Base-by-base conservation (phyloP, 371 early-diverging fungal genomes). In the Apophysomyces variabilis region DNA sequence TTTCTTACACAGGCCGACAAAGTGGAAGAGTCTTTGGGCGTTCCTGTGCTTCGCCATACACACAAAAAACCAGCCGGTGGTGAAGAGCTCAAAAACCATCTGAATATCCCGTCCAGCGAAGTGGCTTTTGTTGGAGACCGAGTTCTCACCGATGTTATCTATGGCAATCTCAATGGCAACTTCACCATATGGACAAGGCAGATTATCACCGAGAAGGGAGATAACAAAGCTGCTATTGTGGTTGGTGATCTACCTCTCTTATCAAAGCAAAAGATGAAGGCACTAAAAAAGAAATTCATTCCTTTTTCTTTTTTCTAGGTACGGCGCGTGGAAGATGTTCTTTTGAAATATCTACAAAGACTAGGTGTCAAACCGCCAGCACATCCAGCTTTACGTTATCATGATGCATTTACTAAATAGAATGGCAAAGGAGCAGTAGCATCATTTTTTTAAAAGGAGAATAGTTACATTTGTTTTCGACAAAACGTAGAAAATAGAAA, bases 91-190 rank as follows among this genome's bases (percentile, higher is more conserved):
- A 64, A 66, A 8, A 60, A 60, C 4, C 69, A 71, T 66, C 18
- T 80, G 7, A n/a, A 62, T 32, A 63, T 72, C 32, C 43, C 65
- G 7, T 77, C 88, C 0, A 32, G 54, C 0, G 67, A 87, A 54
- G 81, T 93, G 8, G 93, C 90, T 0, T 85, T 96, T 57, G 90
- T 95, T 0, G 98, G 98, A 7, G 98, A 97, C 68, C 87, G 98
- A 3, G 75, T 95, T 16, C 68, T 94, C 26, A 98, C 98, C 0
- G 98, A 98, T 66, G 78, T 96, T 0, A 79, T 94, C 6, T 91
- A 91, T 85, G 98, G 92, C 1, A 95, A 95, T 66, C 67, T 80
- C 39, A 80, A 86, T 39, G 95, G 93, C 38, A 86, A 92, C 71
- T 54, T 86, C 13, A 89, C 94, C 0, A 87, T 96, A 18, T 86